phyloP scores from a whole-genome alignment of 2,329 filamentous ascomycete genomes.

The Fusarium decemcellulare region DNA sequence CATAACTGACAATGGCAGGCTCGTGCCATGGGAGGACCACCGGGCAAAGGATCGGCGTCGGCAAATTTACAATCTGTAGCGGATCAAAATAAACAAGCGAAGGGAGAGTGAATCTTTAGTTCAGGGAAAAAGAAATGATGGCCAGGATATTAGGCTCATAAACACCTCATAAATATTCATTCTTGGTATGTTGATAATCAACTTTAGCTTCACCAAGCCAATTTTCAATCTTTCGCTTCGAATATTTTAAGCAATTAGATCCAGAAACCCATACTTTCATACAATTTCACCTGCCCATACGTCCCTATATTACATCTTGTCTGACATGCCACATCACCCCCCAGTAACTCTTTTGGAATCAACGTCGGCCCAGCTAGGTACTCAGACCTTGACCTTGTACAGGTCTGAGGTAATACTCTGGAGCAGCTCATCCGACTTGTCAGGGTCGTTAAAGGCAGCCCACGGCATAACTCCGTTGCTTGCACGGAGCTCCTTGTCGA shows the following conservation, averaged over 20 bases:
- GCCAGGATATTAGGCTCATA: background rate
- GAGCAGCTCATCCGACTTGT: constrained; percentile 16
- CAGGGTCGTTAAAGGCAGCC: constrained; percentile 14
- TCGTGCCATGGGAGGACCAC: constrained; percentile 19
- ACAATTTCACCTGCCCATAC: no score
- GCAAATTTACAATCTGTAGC: constrained; percentile 24
- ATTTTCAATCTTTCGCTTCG: no score
- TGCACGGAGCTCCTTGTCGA: constrained; percentile 15
- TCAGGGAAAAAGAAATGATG: background rate
- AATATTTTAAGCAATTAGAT: no score
- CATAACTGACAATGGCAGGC: no score
- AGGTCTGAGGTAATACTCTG: background rate
- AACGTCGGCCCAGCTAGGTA: background rate
- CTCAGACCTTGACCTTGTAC: background rate
- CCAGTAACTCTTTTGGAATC: no score
- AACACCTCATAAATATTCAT: no score
- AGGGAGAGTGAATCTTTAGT: background rate
- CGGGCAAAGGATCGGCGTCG: constrained; percentile 25
- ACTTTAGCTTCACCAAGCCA: no score
- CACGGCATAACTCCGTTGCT: constrained; percentile 15
- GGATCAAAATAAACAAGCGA: constrained; percentile 14
- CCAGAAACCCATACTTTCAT: no score
- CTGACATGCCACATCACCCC: no score
- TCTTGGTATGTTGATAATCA: no score
- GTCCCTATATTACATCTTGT: no score